Percentiles rank a stretch among this genome's conserved stretches.
phyloP scores from a whole-genome alignment of 1,284 basidiomycete species.

The Psilocybe mexicana region DNA sequence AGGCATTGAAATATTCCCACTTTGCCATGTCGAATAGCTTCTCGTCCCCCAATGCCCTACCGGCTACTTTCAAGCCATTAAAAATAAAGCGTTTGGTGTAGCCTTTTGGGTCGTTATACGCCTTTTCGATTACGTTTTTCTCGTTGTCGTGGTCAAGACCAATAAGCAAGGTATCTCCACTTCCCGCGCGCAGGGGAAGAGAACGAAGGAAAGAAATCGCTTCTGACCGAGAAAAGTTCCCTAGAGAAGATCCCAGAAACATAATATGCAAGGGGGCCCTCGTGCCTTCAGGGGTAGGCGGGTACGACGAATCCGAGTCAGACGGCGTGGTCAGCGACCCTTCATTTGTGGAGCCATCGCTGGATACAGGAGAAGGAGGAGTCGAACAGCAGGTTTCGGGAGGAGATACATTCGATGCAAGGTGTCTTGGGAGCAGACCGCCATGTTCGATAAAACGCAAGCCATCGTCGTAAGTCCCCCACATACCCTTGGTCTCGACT shows the following conservation, averaged over 20 bases:
- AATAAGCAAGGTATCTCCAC: slow-evolving; percentile 72
- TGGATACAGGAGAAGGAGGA: slow-evolving; percentile 15
- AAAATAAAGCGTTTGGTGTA: slow-evolving; percentile 86
- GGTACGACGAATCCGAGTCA: slow-evolving; percentile 29
- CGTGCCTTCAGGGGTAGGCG: slow-evolving; percentile 32
- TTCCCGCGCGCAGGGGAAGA: slow-evolving; percentile 75
- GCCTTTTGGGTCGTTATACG: slow-evolving; percentile 84
- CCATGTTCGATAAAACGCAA: slow-evolving; percentile 65
- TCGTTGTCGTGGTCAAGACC: slow-evolving; percentile 87
- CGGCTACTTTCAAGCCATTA: slow-evolving; percentile 79
- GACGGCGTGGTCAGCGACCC: slow-evolving; percentile 15
- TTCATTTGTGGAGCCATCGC: slow-evolving; percentile 35
- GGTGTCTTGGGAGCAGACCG: slow-evolving; percentile 40
- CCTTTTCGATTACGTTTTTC: slow-evolving; percentile 65
- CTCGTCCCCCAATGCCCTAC: slow-evolving; percentile 62
- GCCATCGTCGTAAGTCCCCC: slow-evolving; percentile 89
- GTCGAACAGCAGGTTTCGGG: slow-evolving; percentile 8
- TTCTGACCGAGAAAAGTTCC: slow-evolving; percentile 84
- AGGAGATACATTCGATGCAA: slow-evolving; percentile 13
- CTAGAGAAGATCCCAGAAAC: slow-evolving; percentile 94
- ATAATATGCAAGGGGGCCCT: slow-evolving; percentile 72
- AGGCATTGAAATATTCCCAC: slow-evolving; percentile 84
- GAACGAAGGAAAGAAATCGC: slow-evolving; percentile 78
- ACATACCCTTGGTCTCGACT: slow-evolving; percentile 79
- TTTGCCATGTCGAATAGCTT: slow-evolving; percentile 62